These are phyloP conservation scores for Aspergillus cavernicola DNA, from an alignment of 495 filamentous ascomycete species.

Conservation along the genomic window DNA sequence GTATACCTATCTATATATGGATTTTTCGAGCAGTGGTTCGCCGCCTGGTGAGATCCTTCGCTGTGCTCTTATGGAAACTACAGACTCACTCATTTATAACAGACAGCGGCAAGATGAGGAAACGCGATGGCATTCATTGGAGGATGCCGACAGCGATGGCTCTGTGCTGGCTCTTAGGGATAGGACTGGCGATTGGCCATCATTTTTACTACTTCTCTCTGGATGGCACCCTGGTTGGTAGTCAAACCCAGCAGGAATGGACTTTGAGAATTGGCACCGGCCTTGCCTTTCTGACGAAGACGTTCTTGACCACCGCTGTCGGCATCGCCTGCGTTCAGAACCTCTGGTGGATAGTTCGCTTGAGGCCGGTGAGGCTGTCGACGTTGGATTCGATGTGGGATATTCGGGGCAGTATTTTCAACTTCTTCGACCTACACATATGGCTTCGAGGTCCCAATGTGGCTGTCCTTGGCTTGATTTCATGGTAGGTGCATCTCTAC, in stretches of 20 bases:
- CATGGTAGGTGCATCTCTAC: no score
- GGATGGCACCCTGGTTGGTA: background rate
- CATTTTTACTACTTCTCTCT: slow-evolving; percentile 9
- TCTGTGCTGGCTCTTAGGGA: background rate
- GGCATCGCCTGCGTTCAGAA: slow-evolving; percentile 2
- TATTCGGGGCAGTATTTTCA: slow-evolving; percentile 7
- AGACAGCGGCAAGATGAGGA: background rate
- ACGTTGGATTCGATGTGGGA: slow-evolving; percentile 7
- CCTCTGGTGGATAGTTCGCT: slow-evolving; percentile 3
- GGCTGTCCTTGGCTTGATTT: background rate
- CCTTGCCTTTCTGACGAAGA: slow-evolving; percentile 3
- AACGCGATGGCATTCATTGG: slow-evolving; percentile 4
- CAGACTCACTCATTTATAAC: background rate
- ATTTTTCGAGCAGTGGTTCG: no score
- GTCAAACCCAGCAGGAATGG: slow-evolving; percentile 3
- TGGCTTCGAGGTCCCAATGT: slow-evolving; percentile 7
- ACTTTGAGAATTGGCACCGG: background rate
- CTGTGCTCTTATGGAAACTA: background rate
- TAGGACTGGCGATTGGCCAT: slow-evolving; percentile 1
- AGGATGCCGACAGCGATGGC: slow-evolving; percentile 3
- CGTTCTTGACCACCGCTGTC: slow-evolving; percentile 2
- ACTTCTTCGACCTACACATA: slow-evolving; percentile 2
- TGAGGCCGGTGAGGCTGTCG: slow-evolving; percentile 2
- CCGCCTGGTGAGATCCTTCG: background rate
- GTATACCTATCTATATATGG: no score